These are phyloP conservation scores for Pyrus hybrid DNA, from an alignment of 331 rosid genomes.

Conservation along the genomic window DNA sequence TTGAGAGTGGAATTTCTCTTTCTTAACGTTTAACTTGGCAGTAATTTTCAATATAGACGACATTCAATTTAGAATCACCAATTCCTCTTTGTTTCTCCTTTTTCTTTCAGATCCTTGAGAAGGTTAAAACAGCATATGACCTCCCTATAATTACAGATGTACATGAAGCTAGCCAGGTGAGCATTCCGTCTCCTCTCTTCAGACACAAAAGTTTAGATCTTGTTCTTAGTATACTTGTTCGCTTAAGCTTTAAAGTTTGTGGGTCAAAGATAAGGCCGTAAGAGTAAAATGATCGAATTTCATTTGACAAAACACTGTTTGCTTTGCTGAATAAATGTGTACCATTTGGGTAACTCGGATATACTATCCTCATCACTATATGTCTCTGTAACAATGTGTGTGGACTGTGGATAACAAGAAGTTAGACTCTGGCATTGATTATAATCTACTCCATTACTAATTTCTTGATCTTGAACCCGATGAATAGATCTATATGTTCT, in stretches of 20 bases:
- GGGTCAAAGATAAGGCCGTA: background rate
- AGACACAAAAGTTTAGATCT: too few relatives aligned
- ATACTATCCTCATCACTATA: background rate
- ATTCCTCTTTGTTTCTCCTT: background rate
- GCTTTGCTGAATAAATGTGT: background rate
- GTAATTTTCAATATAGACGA: background rate
- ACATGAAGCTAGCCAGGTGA: conserved; percentile 75
- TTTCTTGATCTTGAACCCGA: background rate
- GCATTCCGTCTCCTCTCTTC: conserved; percentile 9
- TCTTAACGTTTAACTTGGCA: background rate
- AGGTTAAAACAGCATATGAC: conserved; percentile 83
- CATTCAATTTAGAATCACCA: background rate
- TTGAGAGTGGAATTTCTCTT: background rate
- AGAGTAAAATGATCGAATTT: background rate
- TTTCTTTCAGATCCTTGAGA: conserved; percentile 72
- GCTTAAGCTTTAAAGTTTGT: background rate
- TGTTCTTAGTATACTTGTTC: background rate
- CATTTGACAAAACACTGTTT: background rate
- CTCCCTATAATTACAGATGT: conserved; percentile 89
- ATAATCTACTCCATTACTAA: background rate
- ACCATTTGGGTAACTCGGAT: background rate
- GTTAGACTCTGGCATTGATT: background rate
- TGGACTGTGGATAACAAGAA: too few relatives aligned
- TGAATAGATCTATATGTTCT: background rate
- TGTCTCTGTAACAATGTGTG: background rate